A percentile compares a stretch with the other conserved stretches of the same genome.
phyloP scores from a whole-genome alignment of 2,329 filamentous ascomycete species.

The Pseudopyricularia javanii region DNA sequence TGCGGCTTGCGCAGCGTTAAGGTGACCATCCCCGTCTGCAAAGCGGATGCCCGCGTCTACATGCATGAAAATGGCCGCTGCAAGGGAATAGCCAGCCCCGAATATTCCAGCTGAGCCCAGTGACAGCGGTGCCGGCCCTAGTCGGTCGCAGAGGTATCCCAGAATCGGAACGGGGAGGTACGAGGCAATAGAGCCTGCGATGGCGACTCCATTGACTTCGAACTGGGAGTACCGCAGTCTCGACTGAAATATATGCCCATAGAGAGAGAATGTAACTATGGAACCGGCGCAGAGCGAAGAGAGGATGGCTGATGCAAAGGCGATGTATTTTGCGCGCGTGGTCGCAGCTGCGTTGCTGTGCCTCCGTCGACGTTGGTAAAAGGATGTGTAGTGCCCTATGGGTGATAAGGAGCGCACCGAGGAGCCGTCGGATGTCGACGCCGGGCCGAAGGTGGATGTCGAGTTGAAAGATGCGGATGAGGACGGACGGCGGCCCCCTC shows the following conservation, averaged over 20 bases:
- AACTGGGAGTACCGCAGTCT: conserved; percentile 80
- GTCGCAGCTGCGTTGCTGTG: conserved; percentile 10
- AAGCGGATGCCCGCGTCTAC: conserved; percentile 17
- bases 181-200: conserved; percentile 74
- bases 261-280: conserved; percentile 87
- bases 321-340: conserved; percentile 24
- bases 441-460: not conserved
- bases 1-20: conserved; percentile 5
- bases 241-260: conserved; percentile 80
- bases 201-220: conserved; percentile 82
- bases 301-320: conserved; percentile 42
- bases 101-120: conserved; percentile 63
- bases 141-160: conserved; percentile 84
- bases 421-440: not conserved
- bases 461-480: not conserved
- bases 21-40: conserved; percentile 11
- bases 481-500: not conserved
- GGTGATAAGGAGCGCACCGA: not conserved
- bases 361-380: conserved; percentile 2
- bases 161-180: conserved; percentile 87
- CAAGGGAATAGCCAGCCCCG: conserved; percentile 69
- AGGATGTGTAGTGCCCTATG: not conserved
- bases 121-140: conserved; percentile 67
- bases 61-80: conserved; percentile 60
- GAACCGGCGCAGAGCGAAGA: conserved; percentile 71